A percentile compares a stretch with the other conserved stretches of the same genome.
phyloP scores from a whole-genome alignment of 2,329 filamentous ascomycete species.

The Colletotrichum sp. region DNA sequence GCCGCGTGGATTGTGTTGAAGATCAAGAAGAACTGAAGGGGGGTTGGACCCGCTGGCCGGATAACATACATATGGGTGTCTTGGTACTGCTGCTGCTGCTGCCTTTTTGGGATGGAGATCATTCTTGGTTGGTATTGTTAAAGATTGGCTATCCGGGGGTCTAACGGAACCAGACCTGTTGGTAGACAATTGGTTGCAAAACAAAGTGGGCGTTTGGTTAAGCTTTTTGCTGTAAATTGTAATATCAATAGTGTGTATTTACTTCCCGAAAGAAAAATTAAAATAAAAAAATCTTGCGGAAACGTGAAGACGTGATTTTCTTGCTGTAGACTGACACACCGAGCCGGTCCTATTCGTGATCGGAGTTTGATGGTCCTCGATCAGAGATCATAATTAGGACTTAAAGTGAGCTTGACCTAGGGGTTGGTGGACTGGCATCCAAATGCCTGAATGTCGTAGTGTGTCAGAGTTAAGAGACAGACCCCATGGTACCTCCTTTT shows the following conservation, averaged over 20 bases:
- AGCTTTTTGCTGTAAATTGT: neutral
- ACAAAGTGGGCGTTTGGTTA: neutral
- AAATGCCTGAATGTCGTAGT: too few species aligned
- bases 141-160: neutral
- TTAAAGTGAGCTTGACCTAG: too few species aligned
- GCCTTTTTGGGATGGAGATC: neutral
- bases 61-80: neutral
- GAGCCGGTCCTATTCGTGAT: neutral
- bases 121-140: neutral
- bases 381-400: neutral
- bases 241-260: neutral
- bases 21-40: constrained; percentile 17
- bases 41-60: neutral
- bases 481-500: too few species aligned
- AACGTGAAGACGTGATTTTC: neutral
- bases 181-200: neutral
- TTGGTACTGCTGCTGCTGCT: neutral
- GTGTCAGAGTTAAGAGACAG: too few species aligned
- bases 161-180: neutral
- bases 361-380: neutral
- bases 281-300: neutral
- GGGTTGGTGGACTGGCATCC: too few species aligned
- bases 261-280: neutral
- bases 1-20: constrained; percentile 69
- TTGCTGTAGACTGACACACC: neutral